Evolutionary conservation across 345 rosid genomes (phyloP).

Genomic region (Salix brachista): DNA sequence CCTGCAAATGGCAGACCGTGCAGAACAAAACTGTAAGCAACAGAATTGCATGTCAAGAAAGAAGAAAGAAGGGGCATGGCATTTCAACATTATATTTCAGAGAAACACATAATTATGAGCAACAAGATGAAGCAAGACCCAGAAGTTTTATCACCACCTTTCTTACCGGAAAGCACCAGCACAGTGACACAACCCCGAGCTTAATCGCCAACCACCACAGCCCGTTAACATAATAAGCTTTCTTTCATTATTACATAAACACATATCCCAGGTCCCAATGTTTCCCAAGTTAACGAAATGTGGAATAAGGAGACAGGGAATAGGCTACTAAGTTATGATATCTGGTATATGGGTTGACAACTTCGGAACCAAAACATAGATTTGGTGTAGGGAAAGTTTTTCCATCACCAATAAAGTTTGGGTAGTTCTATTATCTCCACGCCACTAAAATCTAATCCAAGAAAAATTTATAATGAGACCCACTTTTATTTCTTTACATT

Average conservation of each 20-base stretch:
- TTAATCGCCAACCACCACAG: neutral
- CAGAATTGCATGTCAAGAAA: neutral
- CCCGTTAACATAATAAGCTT: neutral
- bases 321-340: neutral
- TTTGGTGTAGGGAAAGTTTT: neutral
- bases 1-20: conserved; percentile 20
- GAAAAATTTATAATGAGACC: neutral
- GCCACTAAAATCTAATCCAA: neutral
- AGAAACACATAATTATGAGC: neutral
- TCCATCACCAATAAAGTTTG: neutral
- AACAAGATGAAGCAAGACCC: neutral
- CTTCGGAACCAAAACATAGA: neutral
- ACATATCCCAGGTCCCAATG: neutral
- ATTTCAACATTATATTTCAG: neutral
- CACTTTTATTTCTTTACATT: neutral
- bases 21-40: neutral
- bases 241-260: neutral
- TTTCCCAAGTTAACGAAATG: neutral
- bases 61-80: neutral
- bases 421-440: neutral
- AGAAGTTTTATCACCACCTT: neutral
- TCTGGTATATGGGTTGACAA: neutral
- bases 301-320: neutral
- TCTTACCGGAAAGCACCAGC: neutral
- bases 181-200: neutral